Conservation (phyloP, 1,284 basidiomycete genomes). For the Veloboletus limbatus region DNA sequence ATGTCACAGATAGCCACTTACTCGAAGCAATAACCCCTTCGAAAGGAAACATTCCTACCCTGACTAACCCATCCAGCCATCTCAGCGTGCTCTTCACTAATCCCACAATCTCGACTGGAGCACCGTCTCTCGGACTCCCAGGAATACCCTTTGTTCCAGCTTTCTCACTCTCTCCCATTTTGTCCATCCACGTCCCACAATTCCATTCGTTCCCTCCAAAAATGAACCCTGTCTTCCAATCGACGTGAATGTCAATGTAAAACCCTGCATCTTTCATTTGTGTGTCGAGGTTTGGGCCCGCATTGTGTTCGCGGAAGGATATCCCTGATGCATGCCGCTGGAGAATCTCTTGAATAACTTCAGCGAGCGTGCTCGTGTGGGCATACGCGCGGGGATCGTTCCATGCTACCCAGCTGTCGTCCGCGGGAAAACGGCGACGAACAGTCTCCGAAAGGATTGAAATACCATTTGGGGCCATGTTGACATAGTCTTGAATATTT, state of each 20-base stretch:
- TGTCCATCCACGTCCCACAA: constrained; percentile 96
- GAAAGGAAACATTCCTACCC: constrained; percentile 78
- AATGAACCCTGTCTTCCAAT: constrained; percentile 92
- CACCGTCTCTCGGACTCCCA: constrained; percentile 93
- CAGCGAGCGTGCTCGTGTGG: constrained; percentile 80
- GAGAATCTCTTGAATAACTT: constrained; percentile 94
- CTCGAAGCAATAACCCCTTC: constrained; percentile 81
- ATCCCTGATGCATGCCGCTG: constrained; percentile 94
- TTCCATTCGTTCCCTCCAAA: constrained; percentile 85
- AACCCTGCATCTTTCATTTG: constrained; percentile 95
- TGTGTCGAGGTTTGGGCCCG: constrained; percentile 91
- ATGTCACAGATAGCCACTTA: constrained; percentile 44
- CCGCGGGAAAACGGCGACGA: constrained; percentile 88
- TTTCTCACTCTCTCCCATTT: constrained; percentile 89
- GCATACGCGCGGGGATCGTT: constrained; percentile 83
- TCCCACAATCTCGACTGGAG: constrained; percentile 94
- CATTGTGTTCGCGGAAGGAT: constrained; percentile 94
- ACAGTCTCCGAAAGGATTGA: constrained; percentile 79
- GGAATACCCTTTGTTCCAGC: constrained; percentile 94
- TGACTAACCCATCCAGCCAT: constrained; percentile 77
- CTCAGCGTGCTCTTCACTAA: constrained; percentile 89
- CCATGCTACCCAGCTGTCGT: constrained; percentile 94
- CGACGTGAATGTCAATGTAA: constrained; percentile 89
- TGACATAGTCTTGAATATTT: constrained; percentile 93
- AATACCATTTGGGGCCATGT: constrained; percentile 81